Percentiles rank a stretch among this genome's conserved stretches.
These are phyloP conservation scores for Botrytis tulipae DNA, from an alignment of 2,329 filamentous ascomycete species.

Conservation along the genomic window DNA sequence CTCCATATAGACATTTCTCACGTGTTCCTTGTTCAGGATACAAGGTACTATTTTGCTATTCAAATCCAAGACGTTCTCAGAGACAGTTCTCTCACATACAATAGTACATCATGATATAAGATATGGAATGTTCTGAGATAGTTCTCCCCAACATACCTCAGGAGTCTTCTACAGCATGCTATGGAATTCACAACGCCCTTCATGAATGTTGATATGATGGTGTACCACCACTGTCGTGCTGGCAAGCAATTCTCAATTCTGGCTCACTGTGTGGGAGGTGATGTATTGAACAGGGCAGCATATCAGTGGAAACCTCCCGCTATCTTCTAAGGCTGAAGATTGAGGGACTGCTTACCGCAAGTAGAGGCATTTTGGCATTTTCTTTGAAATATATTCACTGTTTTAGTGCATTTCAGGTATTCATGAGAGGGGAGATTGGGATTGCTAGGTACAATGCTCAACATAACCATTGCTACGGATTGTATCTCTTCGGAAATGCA, in stretches of 20 bases:
- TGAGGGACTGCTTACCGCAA: not conserved
- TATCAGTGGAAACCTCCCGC: not conserved
- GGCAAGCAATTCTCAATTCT: not conserved
- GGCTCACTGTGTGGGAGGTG: not conserved
- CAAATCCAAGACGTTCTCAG: not conserved
- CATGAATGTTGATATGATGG: not conserved
- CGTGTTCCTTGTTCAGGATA: not conserved
- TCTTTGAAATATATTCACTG: not conserved
- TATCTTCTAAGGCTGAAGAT: not conserved
- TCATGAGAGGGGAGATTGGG: not conserved
- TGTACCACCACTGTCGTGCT: not conserved
- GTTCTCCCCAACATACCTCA: not conserved
- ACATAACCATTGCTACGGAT: not conserved
- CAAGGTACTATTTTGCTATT: not conserved
- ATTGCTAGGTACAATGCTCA: not conserved
- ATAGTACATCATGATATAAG: not conserved
- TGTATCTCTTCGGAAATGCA: not conserved
- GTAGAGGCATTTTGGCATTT: not conserved
- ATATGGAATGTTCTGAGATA: not conserved
- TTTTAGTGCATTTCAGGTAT: not conserved
- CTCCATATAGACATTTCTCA: not conserved
- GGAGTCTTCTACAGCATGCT: not conserved
- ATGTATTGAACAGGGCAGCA: not conserved
- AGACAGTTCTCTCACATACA: not conserved
- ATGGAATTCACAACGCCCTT: not conserved